Evolutionary conservation across 2,329 filamentous ascomycete genomes (phyloP), one percentile per base, ranked within the genome.

Genomic region (Aspergillus nomiae): DNA sequence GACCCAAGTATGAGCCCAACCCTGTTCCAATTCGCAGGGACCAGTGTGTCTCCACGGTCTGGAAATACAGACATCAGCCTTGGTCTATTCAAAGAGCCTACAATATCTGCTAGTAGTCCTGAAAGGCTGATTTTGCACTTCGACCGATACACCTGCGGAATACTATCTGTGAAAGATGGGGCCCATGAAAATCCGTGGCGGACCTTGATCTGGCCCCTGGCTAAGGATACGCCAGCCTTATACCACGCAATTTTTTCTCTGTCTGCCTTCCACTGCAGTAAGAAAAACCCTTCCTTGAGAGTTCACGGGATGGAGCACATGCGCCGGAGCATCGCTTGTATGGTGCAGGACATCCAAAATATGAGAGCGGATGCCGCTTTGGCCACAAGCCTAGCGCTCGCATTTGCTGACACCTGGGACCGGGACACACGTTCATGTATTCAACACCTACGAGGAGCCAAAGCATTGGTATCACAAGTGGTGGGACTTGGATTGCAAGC

Each of bases 361-460:
- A 90, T 91, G 84, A 82, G 83, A 28, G 82, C 85, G 9, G 87
- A 90, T 69, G 85, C 86, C 38, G 88, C 88, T 16, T 82, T 92
- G 46, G 89, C 89, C 4, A 91, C 89, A n/a, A 90, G 88, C 0
- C 77, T 92, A 9, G 86, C 87, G 1, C 80, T 91, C 16, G 88
- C 88, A 5, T 91, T 91, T 71, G 86, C 88, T 1, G 89, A 91
- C 70, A 88, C 87, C 0, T 92, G 89, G 88, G 89, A 91, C 70
- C 84, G 86, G 63, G 87, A 90, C 66, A 89, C 87, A 56, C 86
- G 85, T 34, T 90, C 87, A 11, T 89, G 89, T 6, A 89, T 90
- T 60, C 84, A 89, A 63, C 89, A 91, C 76, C 84, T 91, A 66
- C 86, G 87, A 65, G 89, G 89, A 34, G 89, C 89, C 9, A 88